A percentile compares a stretch with the other conserved stretches of the same genome.
Conservation (phyloP, 2,329 filamentous ascomycete species). For the Neoascochyta sp. region DNA sequence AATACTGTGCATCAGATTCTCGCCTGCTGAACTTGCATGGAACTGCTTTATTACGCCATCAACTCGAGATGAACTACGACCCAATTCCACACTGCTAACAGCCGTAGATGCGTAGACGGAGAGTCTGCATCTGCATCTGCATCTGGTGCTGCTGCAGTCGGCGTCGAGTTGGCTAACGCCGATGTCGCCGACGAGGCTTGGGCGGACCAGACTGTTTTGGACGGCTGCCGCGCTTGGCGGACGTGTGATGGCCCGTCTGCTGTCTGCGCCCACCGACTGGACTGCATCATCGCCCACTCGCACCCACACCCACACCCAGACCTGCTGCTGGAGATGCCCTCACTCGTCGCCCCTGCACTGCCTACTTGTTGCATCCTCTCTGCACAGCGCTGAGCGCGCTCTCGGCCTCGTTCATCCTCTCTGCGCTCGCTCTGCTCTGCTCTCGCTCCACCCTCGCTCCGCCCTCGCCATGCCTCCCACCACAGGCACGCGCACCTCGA, state of each 20-base stretch:
- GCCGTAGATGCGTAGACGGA: no score
- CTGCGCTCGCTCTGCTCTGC: conserved; percentile 16
- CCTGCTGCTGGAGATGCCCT: conserved; percentile 27
- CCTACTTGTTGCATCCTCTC: conserved; percentile 13
- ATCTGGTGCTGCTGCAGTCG: no score
- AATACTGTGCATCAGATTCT: no score
- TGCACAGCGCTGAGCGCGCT: conserved; percentile 17
- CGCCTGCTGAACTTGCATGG: no score
- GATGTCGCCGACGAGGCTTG: conserved; percentile 8
- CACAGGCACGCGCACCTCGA: conserved; percentile 38
- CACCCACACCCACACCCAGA: conserved; percentile 26
- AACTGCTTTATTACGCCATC: no score
- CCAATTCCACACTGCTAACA: no score
- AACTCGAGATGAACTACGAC: no score
- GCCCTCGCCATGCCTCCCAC: conserved; percentile 39
- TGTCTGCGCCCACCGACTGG: no score
- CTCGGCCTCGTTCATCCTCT: conserved; percentile 15
- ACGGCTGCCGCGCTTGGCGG: conserved; percentile 4
- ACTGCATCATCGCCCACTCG: no score
- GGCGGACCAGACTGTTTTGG: conserved; percentile 7
- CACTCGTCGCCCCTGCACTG: conserved; percentile 18
- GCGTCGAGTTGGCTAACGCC: conserved; percentile 3
- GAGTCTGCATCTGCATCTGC: no score
- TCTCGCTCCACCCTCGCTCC: no score
- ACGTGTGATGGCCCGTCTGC: no score